Base-by-base conservation (phyloP, 495 filamentous ascomycete species). In the Hypoxylon trugodes region DNA sequence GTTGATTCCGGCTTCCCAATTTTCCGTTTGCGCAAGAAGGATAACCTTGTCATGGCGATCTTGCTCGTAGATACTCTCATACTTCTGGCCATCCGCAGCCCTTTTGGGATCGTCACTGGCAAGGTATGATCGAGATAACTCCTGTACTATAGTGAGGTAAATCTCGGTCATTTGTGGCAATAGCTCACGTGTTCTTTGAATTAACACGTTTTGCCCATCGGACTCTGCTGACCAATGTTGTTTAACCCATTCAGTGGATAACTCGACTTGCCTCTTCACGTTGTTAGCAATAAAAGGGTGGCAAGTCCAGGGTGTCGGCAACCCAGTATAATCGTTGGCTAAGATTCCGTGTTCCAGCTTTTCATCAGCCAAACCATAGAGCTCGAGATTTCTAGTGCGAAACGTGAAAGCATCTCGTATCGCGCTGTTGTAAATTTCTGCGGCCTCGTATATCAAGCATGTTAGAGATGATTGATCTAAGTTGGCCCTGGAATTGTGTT, bases 251-350 rank as follows among this genome's bases (percentile, higher is more conserved):
- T 72, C 67, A 6, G 49, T 73, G 57, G 72, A 72, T 9, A 86
- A 76, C 58, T 86, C 82, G 32, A 82, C 73, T 24, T 90, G 77
- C 19, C 81, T 77, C 57, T 80, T 80, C 8, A 82, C 68, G 48
- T 85, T 81, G 52, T 82, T 80, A 18, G 82, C 75, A 51, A 89
- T 76, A 54, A 86, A 86, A 1, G 79, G 76, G 19, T 82, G 86
- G 7, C 89, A 90, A 3, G 91, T 96, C 93, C 93, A 97, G 52
- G 90, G 87, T 41, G 90, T 86, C 13, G 89, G 86, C 13, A 96
- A 78, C 3, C 78, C 84, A 25, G 86, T 77, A 68, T 87, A 91
- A 32, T 80, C 78, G 28, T 73, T 69, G 4, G 75, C 71, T 13
- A 94, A 74, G 36, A 94, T 81, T 25, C 93, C 92, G 58, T 91